Base-by-base conservation (phyloP, 2,329 filamentous ascomycete species). In the Seiridium cupressi region DNA sequence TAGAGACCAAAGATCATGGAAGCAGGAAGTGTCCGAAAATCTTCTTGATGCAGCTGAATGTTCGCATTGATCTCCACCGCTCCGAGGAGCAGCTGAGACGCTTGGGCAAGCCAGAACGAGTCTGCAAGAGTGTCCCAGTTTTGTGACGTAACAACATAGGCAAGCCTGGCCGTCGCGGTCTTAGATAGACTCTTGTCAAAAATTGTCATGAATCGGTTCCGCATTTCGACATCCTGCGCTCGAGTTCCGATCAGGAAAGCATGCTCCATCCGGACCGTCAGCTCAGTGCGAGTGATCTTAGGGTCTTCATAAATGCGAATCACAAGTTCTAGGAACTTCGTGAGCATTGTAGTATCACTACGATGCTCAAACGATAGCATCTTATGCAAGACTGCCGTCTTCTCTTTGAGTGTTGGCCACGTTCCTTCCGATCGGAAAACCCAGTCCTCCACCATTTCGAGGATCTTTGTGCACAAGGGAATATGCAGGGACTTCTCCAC, bases 261-360 rank as follows among this genome's bases (percentile, higher is more conserved):
- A 75, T 98, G 94, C 77, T 99, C 95, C 84, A 99, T 90, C 3
- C 96, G 88, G 8, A 99, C 96, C 0, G 95, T 98, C 57, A 99
- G 83, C 75, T 99, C 95, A 0, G 94, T 97, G 38, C 93, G 86
- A 1, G 93, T 93, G 63, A 99, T 95, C 76, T 96, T 97, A 0
- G 93, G 92, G 69, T 99, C 95, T 71, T 99, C 96, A 72, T 99
- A 99, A 61, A 99, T 97, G 54, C 93, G 89, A 67, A 99, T 96
- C 34, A 99, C 95, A 34, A 99, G 86, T 65, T 98, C 91, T 61
- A 99, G 81, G 78, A 98, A 99, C 71, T 94, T 94, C 66, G 89
- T 93, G 60, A 99, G 82, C 78, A 99, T 89, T 0, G 89, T 92
- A 38, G 89, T 86, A 71, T 98, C 94, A 35, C 84, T 78, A 44